Conservation (phyloP, 164 flowering plant genomes). For the Aristolochia californica region DNA sequence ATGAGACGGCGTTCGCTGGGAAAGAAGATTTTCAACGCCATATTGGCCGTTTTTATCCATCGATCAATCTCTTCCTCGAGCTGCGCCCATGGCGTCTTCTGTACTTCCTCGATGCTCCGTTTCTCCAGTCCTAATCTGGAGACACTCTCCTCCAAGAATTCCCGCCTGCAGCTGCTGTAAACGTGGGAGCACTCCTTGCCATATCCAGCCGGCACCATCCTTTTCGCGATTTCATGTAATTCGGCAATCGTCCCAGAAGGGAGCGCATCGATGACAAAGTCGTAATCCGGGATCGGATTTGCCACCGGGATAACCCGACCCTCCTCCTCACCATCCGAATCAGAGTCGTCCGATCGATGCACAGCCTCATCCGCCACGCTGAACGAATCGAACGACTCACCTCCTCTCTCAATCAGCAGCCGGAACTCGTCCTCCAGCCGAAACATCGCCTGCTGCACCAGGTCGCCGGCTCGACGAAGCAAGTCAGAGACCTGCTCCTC, state of each 20-base stretch:
- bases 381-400: constrained; percentile 22
- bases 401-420: constrained; percentile 40
- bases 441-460: constrained; percentile 70
- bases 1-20: constrained; percentile 84
- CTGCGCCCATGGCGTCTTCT: constrained; percentile 58
- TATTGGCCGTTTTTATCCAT: constrained; percentile 56
- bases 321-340: constrained; percentile 32
- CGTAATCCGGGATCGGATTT: constrained; percentile 55
- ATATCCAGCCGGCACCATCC: constrained; percentile 78
- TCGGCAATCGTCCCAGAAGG: constrained; percentile 62
- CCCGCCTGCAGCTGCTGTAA: constrained; percentile 66
- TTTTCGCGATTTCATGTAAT: constrained; percentile 73
- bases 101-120: constrained; percentile 69
- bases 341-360: constrained; percentile 23
- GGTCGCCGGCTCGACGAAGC: constrained; percentile 61
- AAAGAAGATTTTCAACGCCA: constrained; percentile 54
- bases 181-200: constrained; percentile 76
- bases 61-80: constrained; percentile 72
- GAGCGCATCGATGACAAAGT: constrained; percentile 69
- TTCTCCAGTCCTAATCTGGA: constrained; percentile 69
- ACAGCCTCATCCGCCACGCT: background rate
- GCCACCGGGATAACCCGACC: constrained; percentile 52
- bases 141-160: constrained; percentile 75
- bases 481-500: constrained; percentile 46
- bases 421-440: constrained; percentile 75